Base-by-base conservation (phyloP, 108 stramenopile genomes). In the Skeletonema costatum region DNA sequence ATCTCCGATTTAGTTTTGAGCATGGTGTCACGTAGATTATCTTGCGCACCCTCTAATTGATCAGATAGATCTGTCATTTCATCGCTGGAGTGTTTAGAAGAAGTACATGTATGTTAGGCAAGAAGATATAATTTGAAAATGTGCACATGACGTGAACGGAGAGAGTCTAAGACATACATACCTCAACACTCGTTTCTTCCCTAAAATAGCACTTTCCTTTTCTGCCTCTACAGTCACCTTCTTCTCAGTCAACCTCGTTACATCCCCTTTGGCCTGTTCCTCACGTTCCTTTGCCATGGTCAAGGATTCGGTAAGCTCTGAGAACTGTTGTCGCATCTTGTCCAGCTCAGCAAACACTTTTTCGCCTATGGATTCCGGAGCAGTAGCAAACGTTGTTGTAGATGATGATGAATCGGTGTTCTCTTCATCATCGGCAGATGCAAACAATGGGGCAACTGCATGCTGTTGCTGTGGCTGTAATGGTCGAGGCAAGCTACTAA, bases 51-150 rank as follows among this genome's bases (percentile, higher is more conserved):
- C 53, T 80, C 78, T 13, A 80, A 38, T 38, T 73, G 50, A 59
- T 80, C 78, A 8, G 78, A 73, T 41, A 80, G 31, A 39, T 63
- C 41, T 19, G 62, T 48, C 39, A 80, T 73, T 62, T 80, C 78
- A 48, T 73, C 53, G 30, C 78, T 80, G 77, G 42, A 58, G 31
- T 50, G 39, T 4, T 6, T 33, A 70, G 1, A 36, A 32, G 30
- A 71, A 61, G 10, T 31, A 31, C 21, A 6, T 44, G 13, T 35
- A 30, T 6, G 44, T 44, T 38, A 32, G 32, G 21, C 29, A 11
- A 32, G 14, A 62, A 32, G 10, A 25, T n/a, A 35, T 29, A 13
- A 63, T 63, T 30, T n/a, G 19, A 46, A 16, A 6, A n/a, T 56
- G 19, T 25, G 53, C 53, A 25, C 25, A 29, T 56, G 21, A 50